Base-by-base conservation (phyloP, 2,329 filamentous ascomycete species). In the Orbilia javanica region DNA sequence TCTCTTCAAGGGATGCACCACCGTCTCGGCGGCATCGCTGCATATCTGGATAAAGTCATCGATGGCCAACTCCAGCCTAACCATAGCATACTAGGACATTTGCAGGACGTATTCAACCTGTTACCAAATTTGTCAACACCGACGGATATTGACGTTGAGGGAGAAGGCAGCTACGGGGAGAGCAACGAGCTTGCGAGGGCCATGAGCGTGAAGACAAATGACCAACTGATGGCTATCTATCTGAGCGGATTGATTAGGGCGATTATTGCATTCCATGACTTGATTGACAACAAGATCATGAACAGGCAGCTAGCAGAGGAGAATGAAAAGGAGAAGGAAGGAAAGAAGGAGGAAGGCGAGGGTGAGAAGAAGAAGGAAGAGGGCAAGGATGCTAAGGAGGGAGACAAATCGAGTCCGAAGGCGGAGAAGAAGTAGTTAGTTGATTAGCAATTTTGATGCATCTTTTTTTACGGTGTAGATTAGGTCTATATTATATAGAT, bases 201-300 rank as follows among this genome's bases (percentile, higher is more conserved):
- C 39, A 97, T 99, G 94, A 97, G 93, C 86, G 90, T 97, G 86
- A 99, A 99, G 89, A 98, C 95, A 75, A 99, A 99, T 83, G 96
- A 99, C 84, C 96, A 99, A 86, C 89, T 99, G 80, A 97, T 99
- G 93, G 90, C 94, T 65, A 98, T 99, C 84, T 99, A 99, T 85
- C 88, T 99, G 68, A 97, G 93, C 86, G 97, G 93, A 86, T 87
- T 98, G 87, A 98, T 99, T 85, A 90, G 96, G 79, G 96, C 96
- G 72, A 99, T 99, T 83, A 98, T 96, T 11, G 96, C 96, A 6
- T 99, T 98, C 91, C 96, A 99, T 85, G 96, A 99, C 84, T 86
- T 99, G 81, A 99, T 99, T 81, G 96, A 99, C 87, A 99, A 99
- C 88, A 99, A 99, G 89, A 97, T 98, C 81, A 95, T 98, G 87